Conservation (phyloP, 495 filamentous ascomycete species). For the Penicillium soppii region DNA sequence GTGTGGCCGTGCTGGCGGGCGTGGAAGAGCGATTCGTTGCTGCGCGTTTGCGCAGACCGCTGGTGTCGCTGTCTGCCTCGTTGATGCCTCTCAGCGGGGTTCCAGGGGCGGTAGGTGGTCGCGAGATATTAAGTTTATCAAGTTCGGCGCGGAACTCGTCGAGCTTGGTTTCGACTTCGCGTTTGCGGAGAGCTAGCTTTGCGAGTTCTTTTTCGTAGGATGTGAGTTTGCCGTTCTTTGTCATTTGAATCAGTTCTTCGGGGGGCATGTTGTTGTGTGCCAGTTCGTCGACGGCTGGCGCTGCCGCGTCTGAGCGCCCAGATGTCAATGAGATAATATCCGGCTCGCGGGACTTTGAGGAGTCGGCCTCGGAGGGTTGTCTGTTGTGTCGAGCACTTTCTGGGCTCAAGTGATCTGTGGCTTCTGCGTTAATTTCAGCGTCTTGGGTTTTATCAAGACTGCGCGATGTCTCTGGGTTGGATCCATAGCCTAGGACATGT, state of each 20-base stretch:
- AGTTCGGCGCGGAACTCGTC: slow-evolving; percentile 43
- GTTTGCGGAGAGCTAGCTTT: slow-evolving; percentile 70
- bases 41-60: slow-evolving; percentile 28
- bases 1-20: slow-evolving; percentile 58
- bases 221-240: slow-evolving; percentile 36
- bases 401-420: not conserved
- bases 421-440: not conserved
- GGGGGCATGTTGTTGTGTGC: slow-evolving; percentile 23
- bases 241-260: slow-evolving; percentile 26
- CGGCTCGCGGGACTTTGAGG: not conserved
- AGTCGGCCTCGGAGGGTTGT: not conserved
- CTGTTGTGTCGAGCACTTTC: slow-evolving; percentile 17
- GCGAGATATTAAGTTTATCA: slow-evolving; percentile 39
- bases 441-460: slow-evolving; percentile 20
- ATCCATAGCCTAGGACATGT: slow-evolving; percentile 51
- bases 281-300: slow-evolving; percentile 17
- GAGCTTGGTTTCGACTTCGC: slow-evolving; percentile 69
- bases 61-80: slow-evolving; percentile 45
- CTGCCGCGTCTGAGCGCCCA: slow-evolving; percentile 20
- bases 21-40: slow-evolving; percentile 59
- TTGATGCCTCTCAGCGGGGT: slow-evolving; percentile 17
- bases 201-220: slow-evolving; percentile 70
- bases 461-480: slow-evolving; percentile 23
- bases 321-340: slow-evolving; percentile 22
- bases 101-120: not conserved